A percentile compares a stretch with the other conserved stretches of the same genome.
These are phyloP conservation scores for Kwoniella sp. DNA, from an alignment of 768 basidiomycete species.

Conservation along the genomic window DNA sequence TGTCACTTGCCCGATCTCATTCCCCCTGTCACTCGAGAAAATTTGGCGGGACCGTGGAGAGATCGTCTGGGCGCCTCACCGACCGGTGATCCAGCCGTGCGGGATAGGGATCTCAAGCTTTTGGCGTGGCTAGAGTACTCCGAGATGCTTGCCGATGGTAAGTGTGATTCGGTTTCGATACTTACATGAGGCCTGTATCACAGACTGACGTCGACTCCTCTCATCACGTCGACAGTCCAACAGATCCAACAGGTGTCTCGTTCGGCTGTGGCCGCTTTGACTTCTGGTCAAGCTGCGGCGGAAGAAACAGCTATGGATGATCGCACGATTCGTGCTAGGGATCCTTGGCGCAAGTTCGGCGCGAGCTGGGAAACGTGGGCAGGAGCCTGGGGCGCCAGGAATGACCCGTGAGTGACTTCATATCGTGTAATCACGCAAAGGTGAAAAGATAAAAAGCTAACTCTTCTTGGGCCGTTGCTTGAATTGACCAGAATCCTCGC, in stretches of 20 bases:
- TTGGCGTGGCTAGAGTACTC: conserved; percentile 54
- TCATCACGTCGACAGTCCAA: conserved; percentile 16
- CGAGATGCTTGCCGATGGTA: conserved; percentile 47
- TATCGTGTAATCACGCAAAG: not conserved
- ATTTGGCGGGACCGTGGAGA: conserved; percentile 34
- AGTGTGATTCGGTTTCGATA: conserved; percentile 18
- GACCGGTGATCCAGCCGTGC: conserved; percentile 32
- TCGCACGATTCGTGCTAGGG: conserved; percentile 23
- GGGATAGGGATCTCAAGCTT: conserved; percentile 52
- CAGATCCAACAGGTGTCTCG: conserved; percentile 16
- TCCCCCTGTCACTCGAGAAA: conserved; percentile 33
- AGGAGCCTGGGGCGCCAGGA: conserved; percentile 30
- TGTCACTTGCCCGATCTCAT: conserved; percentile 38
- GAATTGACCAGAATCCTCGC: conserved; percentile 40
- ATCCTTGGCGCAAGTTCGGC: conserved; percentile 35
- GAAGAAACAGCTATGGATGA: conserved; percentile 21
- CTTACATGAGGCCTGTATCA: too few species aligned
- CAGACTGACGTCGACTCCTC: not conserved
- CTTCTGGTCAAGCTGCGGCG: conserved; percentile 3
- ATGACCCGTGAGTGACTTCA: conserved; percentile 50
- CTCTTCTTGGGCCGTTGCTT: not conserved
- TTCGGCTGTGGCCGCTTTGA: conserved; percentile 4
- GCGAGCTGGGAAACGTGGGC: conserved; percentile 41
- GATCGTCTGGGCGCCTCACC: conserved; percentile 27
- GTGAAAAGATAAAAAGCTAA: not conserved